phyloP scores from a whole-genome alignment of 257 asterid species.

The Solanum dulcamara region DNA sequence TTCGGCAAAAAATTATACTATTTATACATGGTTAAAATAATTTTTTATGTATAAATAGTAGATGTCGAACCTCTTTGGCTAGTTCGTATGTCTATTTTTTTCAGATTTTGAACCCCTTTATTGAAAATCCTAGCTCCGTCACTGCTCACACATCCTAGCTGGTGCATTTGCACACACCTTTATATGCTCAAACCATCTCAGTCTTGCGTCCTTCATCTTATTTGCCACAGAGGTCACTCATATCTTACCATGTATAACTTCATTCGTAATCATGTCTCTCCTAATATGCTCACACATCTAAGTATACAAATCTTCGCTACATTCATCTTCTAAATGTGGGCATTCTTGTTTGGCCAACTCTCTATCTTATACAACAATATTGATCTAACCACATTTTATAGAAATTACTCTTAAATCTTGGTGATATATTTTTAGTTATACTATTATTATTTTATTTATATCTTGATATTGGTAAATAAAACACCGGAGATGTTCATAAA shows the following conservation, averaged over 20 bases:
- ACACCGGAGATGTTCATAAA: not conserved
- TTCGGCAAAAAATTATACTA: too few relatives aligned
- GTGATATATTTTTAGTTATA: too few relatives aligned
- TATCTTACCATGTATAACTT: rapidly evolving
- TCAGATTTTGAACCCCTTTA: too few relatives aligned
- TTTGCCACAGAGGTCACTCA: not conserved
- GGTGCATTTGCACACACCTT: not conserved
- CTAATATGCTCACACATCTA: not conserved
- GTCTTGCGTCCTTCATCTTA: not conserved
- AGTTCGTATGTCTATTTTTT: too few relatives aligned
- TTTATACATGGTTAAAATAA: too few relatives aligned
- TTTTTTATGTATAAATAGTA: too few relatives aligned
- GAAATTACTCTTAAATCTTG: not conserved
- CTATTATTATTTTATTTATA: not conserved
- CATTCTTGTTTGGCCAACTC: rapidly evolving
- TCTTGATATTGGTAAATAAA: not conserved
- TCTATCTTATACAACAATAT: too few relatives aligned
- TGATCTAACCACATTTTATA: not conserved
- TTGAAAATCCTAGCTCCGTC: too few relatives aligned
- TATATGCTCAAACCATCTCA: not conserved
- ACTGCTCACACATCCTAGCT: not conserved
- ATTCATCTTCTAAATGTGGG: not conserved
- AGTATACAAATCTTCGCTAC: not conserved
- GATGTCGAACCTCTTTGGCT: too few relatives aligned
- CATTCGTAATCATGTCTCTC: not conserved